Base-by-base conservation (phyloP, 2,329 filamentous ascomycete species). In the Alternaria conjuncta region DNA sequence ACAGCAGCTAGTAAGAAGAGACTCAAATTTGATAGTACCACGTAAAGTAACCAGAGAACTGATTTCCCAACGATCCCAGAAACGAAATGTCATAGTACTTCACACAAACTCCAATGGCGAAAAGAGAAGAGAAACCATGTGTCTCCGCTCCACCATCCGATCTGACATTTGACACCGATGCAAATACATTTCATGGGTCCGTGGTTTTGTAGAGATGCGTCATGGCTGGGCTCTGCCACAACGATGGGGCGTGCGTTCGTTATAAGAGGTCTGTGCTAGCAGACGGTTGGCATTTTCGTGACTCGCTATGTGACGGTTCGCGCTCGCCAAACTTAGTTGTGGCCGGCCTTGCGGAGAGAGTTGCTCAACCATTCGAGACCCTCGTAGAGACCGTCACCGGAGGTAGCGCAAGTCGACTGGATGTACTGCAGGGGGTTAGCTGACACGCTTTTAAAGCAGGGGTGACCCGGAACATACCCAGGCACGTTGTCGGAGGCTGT, bases 331-430 rank as follows among this genome's bases (percentile, higher is more conserved):
- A 44, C 68, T 77, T 79, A 84, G 75, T 83, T 80, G 81, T 84
- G 83, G 70, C 83, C 83, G 61, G 83, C 82, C 82, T 85, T 85
- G 81, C 83, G 83, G 76, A 85, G 83, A 67, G 83, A 84, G 80
- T 84, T 85, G 82, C 82, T 84, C 79, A 85, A 78, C 83, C 83
- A 85, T 75, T 85, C 94, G 79, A 98, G 93, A 90, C 95, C 95
- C 86, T 98, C 95, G 85, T 98, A 98, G 79, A 98, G 92, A 93
- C 95, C 95, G 84, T 98, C 96, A 89, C 95, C 95, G 73, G 94
- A 97, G 75, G 96, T 98, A 83, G 95, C 95, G 87, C 95, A 98
- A 82, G 96, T 98, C 72, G 95, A 97, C 94, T 98, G 95, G 85
- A 98, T 98, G 88, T 96, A 98, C 95, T 85, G 72, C 65, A 55